phyloP scores from a whole-genome alignment of 2,329 filamentous ascomycete species.

The Alternaria alternata region DNA sequence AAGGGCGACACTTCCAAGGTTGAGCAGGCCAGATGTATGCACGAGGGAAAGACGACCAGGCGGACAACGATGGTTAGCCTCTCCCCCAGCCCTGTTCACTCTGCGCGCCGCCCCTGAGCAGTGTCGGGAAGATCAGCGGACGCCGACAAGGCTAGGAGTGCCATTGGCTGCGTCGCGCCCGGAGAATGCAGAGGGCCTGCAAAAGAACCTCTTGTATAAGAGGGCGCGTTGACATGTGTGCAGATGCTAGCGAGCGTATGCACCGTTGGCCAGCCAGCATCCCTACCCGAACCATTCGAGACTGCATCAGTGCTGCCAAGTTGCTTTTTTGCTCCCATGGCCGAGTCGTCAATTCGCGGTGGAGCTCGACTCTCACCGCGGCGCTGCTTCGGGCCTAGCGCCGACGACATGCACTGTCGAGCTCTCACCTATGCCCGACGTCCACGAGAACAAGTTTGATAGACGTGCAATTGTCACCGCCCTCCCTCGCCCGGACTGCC shows the following conservation, averaged over 20 bases:
- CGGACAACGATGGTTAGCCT: constrained; percentile 9
- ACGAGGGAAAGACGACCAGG: constrained; percentile 12
- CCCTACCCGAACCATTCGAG: background rate
- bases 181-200: constrained; percentile 12
- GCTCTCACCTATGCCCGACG: background rate
- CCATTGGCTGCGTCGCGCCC: constrained; percentile 26
- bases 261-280: constrained; percentile 4
- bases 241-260: background rate
- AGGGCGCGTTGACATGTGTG: background rate
- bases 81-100: constrained; percentile 8
- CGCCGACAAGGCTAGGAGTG: constrained; percentile 10
- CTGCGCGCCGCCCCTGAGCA: constrained; percentile 22
- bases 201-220: background rate
- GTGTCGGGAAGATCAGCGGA: constrained; percentile 21
- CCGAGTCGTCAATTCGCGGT: background rate
- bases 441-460: background rate
- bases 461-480: constrained; percentile 4
- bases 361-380: constrained; percentile 25
- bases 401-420: constrained; percentile 4
- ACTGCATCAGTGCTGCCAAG: background rate
- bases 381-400: constrained; percentile 22
- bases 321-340: background rate
- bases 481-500: background rate
- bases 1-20: constrained; percentile 9
- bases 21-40: constrained; percentile 6